Conservation (phyloP, 805 yeast species). For the Yamadazyma olivae region DNA sequence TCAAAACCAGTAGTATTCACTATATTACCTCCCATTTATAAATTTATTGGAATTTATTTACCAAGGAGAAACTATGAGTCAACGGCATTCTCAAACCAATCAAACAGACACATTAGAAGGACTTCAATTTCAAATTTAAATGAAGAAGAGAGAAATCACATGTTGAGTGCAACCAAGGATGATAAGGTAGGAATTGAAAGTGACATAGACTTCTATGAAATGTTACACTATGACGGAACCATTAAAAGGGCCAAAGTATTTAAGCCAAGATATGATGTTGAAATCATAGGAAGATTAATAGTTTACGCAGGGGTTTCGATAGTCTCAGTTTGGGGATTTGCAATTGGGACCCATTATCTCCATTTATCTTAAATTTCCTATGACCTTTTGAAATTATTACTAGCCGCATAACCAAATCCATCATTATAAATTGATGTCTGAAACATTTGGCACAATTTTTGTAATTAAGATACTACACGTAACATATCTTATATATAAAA, state of each 20-base stretch:
- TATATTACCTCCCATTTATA: constrained; percentile 59
- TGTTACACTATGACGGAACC: constrained; percentile 33
- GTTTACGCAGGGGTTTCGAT: constrained; percentile 81
- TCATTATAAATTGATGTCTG: too few relatives aligned
- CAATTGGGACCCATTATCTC: constrained; percentile 18
- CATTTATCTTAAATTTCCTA: constrained; percentile 5
- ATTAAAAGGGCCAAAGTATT: constrained; percentile 42
- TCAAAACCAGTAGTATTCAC: constrained; percentile 66
- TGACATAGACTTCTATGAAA: constrained; percentile 41
- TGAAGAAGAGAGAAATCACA: constrained; percentile 14
- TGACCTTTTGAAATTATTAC: too few relatives aligned
- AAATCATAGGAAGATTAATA: constrained; percentile 69
- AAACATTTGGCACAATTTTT: too few relatives aligned
- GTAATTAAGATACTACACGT: too few relatives aligned
- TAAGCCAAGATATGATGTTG: constrained; percentile 66
- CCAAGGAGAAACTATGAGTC: constrained; percentile 37
- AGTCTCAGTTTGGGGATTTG: constrained; percentile 47
- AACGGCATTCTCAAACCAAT: constrained; percentile 32
- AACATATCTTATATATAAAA: too few relatives aligned
- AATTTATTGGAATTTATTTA: constrained; percentile 32
- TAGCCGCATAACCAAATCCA: too few relatives aligned
- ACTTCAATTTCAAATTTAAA: constrained; percentile 37
- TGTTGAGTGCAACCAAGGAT: constrained; percentile 16
- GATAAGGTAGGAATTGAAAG: constrained; percentile 35
- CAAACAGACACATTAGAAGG: constrained; percentile 34